Evolutionary conservation across 257 asterid genomes (phyloP).

Genomic region (Solanum phureja): DNA sequence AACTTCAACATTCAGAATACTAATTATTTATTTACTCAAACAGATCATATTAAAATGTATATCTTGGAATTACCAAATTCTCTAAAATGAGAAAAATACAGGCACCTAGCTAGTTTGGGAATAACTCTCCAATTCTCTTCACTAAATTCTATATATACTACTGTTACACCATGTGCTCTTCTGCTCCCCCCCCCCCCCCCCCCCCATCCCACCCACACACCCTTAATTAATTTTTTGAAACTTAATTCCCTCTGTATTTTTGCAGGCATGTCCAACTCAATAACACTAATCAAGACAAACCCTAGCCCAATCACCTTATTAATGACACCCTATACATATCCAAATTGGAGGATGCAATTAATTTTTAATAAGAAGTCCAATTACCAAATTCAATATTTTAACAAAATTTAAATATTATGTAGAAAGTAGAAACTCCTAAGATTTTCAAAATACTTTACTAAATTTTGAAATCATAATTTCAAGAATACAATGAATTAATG

Average conservation of each 20-base stretch:
- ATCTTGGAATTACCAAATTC: slow-evolving; percentile 34
- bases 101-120: slow-evolving; percentile 18
- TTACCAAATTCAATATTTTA: background rate
- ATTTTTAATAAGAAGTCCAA: background rate
- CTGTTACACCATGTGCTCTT: slow-evolving; percentile 53
- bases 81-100: slow-evolving; percentile 28
- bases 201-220: background rate
- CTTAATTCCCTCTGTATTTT: slow-evolving; percentile 28
- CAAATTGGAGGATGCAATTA: background rate
- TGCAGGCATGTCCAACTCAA: slow-evolving; percentile 37
- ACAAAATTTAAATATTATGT: background rate
- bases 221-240: background rate
- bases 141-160: slow-evolving; percentile 21
- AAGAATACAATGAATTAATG: too few species aligned
- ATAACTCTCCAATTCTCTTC: slow-evolving; percentile 28
- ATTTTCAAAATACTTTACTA: background rate
- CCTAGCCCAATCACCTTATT: slow-evolving; percentile 19
- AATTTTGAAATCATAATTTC: background rate
- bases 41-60: slow-evolving; percentile 16
- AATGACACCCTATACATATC: background rate
- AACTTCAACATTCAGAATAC: background rate
- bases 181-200: slow-evolving; percentile 1
- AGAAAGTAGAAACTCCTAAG: background rate
- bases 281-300: slow-evolving; percentile 45
- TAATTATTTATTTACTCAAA: slow-evolving; percentile 23